Evolutionary conservation across 208 protist species (phyloP).

Genomic region (Leptomonas pyrrhocoris): DNA sequence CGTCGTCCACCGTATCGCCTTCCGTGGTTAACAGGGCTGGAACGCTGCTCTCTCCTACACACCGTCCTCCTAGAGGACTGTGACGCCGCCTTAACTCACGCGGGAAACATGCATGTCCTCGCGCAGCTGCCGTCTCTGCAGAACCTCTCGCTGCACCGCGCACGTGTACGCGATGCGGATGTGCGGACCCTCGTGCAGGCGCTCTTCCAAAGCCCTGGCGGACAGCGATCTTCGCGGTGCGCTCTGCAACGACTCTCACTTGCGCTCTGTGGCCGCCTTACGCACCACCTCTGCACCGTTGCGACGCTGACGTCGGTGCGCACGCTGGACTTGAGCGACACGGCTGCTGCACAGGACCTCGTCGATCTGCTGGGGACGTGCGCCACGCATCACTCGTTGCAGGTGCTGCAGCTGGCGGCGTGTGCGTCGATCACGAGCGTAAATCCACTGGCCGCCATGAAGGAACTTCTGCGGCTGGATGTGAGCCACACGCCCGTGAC

Average conservation of each 20-base stretch:
- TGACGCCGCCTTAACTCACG: neutral
- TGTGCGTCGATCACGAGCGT: neutral
- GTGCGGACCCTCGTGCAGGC: constrained; percentile 5
- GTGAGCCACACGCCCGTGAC: constrained; percentile 19
- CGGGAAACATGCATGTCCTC: constrained; percentile 1
- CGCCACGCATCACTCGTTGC: constrained; percentile 1
- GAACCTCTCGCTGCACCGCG: constrained; percentile 10
- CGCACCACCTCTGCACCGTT: neutral
- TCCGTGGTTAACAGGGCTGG: neutral
- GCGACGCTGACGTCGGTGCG: neutral
- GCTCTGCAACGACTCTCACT: neutral
- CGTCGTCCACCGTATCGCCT: neutral
- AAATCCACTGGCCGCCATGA: constrained; percentile 5
- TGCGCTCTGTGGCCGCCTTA: neutral
- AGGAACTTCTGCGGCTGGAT: constrained; percentile 6
- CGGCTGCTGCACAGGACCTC: constrained; percentile 1
- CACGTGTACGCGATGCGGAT: constrained; percentile 6
- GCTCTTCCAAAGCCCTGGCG: neutral
- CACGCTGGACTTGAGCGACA: constrained; percentile 15
- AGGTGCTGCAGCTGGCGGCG: constrained; percentile 8
- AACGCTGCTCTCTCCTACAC: constrained; percentile 3
- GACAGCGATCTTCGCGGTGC: neutral
- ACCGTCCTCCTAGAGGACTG: constrained; percentile 18
- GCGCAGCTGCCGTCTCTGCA: constrained; percentile 16
- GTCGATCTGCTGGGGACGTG: neutral